Evolutionary conservation across 208 protist genomes (phyloP), one percentile per base, ranked within the genome.

Genomic region (Crithidia acanthocephali): DNA sequence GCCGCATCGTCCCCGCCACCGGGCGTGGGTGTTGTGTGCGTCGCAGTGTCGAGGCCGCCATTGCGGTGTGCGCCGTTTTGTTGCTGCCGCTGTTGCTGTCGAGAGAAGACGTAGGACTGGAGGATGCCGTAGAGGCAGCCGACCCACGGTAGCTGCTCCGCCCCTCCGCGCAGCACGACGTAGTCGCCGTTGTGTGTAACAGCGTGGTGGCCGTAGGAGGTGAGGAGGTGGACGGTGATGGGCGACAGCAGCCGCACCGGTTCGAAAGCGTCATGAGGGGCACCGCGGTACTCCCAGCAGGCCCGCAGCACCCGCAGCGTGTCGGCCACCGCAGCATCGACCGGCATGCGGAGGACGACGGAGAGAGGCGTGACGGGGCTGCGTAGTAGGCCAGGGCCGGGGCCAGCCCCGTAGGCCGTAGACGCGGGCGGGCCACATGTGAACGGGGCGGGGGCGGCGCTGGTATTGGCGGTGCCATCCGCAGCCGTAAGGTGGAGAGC

Each of bases 261-360:
- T 60, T 92, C 89, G 52, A 92, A 94, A 22, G 79, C 74, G 56
- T 92, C 89, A 45, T 80, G 80, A 1, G 85, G 86, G 23, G 64
- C 52, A 18, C 89, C 89, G 23, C 37, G 27, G 64, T 83, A 88
- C 18, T 57, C 57, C 86, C 89, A 92, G 67, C 84, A 92, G 40
- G 61, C 44, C 18, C 60, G 79, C 55, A 92, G 75, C 35, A 92
- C 77, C 25, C 80, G 77, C 35, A 83, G 58, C 20, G 77, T 63
- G 74, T 88, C 84, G 30, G 62, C 69, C 48, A 90, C 55, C 6
- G 84, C 81, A 16, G 68, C 52, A 32, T 87, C 76, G n/a, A 87
- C 71, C n/a, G 64, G 51, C 48, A 66, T 72, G 37, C 13, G 18
- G 6, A 33, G 55, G n/a, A 56, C 56, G n/a, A 56, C 27, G 40